Evolutionary conservation across 345 rosid genomes (phyloP).

Genomic region (Populus ilicifolia): DNA sequence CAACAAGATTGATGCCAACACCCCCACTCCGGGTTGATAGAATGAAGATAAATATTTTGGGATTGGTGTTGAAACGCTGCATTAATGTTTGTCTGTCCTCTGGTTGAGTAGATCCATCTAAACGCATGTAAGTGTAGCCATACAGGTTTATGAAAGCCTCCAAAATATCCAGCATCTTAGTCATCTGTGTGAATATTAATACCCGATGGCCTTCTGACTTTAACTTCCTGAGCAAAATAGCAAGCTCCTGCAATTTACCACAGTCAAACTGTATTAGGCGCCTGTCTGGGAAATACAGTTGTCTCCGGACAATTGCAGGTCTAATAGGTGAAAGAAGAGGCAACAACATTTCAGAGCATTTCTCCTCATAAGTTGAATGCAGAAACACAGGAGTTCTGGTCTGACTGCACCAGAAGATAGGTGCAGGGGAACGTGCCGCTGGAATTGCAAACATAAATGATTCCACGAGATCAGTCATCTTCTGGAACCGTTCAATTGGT

Average conservation of each 20-base stretch:
- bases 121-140: conserved; percentile 98
- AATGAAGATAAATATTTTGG: conserved; percentile 92
- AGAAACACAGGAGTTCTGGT: conserved; percentile 54
- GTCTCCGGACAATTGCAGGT: conserved; percentile 94
- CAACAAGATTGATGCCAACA: conserved; percentile 96
- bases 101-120: conserved; percentile 99
- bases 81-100: conserved; percentile 98
- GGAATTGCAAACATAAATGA: conserved; percentile 93
- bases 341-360: conserved; percentile 59
- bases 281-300: conserved; percentile 95
- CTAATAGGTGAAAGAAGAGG: conserved; percentile 83
- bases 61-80: conserved; percentile 99
- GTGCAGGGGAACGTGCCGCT: conserved; percentile 79
- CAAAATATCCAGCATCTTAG: conserved; percentile 97
- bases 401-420: conserved; percentile 86
- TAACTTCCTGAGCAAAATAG: conserved; percentile 73
- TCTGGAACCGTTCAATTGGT: conserved; percentile 80
- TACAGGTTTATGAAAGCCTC: conserved; percentile 95
- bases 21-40: conserved; percentile 99
- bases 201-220: conserved; percentile 97
- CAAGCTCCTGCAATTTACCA: conserved; percentile 98
- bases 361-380: conserved; percentile 50
- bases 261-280: conserved; percentile 98
- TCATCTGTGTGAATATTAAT: conserved; percentile 98
- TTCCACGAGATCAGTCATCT: conserved; percentile 72